Evolutionary conservation across 169 alveolate genomes (phyloP).

Genomic region (Plasmodium berghei): DNA sequence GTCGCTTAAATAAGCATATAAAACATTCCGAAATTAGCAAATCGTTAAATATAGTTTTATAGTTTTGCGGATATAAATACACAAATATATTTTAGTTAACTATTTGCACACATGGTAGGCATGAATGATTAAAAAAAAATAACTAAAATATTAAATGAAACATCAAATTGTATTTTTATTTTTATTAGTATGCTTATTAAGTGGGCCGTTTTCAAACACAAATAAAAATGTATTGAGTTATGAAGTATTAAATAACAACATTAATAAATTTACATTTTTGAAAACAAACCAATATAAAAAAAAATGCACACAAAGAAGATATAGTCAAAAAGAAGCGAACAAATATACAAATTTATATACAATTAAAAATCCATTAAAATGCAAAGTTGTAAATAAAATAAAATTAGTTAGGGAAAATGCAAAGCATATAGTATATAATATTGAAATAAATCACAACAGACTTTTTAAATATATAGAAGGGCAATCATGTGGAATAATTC

Average conservation of each 20-base stretch:
- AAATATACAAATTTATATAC: constrained; percentile 72
- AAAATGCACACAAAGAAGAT: background rate
- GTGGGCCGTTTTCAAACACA: constrained; percentile 6
- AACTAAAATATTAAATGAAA: constrained; percentile 21
- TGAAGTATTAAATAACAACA: background rate
- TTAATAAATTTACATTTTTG: background rate
- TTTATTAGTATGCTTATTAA: background rate
- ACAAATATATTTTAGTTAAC: too few relatives aligned
- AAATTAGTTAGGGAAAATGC: constrained; percentile 74
- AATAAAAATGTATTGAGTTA: background rate
- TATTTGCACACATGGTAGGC: too few relatives aligned
- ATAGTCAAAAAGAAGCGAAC: background rate
- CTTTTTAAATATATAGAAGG: constrained; percentile 78
- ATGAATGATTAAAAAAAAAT: background rate
- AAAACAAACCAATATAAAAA: constrained; percentile 11
- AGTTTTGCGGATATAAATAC: too few relatives aligned
- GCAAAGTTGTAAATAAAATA: constrained; percentile 75
- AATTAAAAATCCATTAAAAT: constrained; percentile 76
- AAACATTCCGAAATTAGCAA: too few relatives aligned
- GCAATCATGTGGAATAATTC: constrained; percentile 83
- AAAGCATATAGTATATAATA: constrained; percentile 78
- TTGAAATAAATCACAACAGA: constrained; percentile 79
- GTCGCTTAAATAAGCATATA: too few relatives aligned
- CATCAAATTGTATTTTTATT: background rate
- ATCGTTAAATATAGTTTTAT: too few relatives aligned